Conservation (phyloP, 2,329 filamentous ascomycete genomes). For the Podosphaera aphanis region DNA sequence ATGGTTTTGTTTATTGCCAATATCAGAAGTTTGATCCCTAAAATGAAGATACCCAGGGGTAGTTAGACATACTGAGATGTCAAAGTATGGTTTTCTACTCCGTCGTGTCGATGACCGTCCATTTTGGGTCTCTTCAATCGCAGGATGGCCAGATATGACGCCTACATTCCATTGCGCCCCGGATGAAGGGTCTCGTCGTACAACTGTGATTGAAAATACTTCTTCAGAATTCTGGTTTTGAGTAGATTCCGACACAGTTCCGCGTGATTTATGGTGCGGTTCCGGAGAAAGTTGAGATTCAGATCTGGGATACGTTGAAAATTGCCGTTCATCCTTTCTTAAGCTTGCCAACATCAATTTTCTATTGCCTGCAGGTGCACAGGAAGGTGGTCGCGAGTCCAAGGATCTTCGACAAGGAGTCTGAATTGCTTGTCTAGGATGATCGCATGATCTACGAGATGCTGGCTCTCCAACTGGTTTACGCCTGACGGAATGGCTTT, state of each 20-base stretch:
- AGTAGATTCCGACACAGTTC: not conserved
- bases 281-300: not conserved
- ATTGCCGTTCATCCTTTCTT: not conserved
- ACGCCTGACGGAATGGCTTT: not conserved
- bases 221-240: not conserved
- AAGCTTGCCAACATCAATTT: not conserved
- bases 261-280: not conserved
- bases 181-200: conserved; percentile 47
- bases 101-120: conserved; percentile 8
- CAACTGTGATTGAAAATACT: conserved; percentile 24
- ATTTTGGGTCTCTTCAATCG: conserved; percentile 8
- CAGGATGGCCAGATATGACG: conserved; percentile 24
- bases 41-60: conserved; percentile 16
- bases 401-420: not conserved
- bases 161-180: conserved; percentile 57
- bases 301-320: not conserved
- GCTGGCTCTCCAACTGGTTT: conserved; percentile 3
- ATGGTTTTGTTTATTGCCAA: not conserved
- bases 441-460: not conserved
- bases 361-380: not conserved
- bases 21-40: conserved; percentile 2
- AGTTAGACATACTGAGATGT: conserved; percentile 14
- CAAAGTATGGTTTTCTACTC: conserved; percentile 18
- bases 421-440: not conserved
- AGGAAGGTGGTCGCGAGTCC: not conserved